Base-by-base conservation (phyloP, 2,329 filamentous ascomycete species). In the Phoma sp. region DNA sequence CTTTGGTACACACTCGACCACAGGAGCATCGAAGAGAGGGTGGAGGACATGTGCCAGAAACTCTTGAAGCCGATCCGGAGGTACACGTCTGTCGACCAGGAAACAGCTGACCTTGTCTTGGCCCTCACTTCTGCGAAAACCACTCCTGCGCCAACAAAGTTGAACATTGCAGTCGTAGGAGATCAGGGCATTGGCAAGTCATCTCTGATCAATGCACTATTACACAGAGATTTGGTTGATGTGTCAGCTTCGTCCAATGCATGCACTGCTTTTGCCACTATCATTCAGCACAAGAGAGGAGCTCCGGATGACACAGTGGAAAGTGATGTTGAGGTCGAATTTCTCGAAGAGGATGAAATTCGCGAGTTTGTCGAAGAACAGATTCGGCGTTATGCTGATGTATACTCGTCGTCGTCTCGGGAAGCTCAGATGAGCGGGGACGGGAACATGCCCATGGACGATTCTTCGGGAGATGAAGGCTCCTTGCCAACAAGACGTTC, bases 131-230 rank as follows among this genome's bases (percentile, higher is more conserved):
- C 14, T 1, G 56, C 47, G 4, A 60, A 39, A 14, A 36, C 18
- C 4, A 29, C 40, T 2, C 59, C 59, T 7, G 15, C 15, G 0
- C 21, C 52, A 20, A 57, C 15, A n/a, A 15, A 32, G 5, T 25
- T 42, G 11, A 30, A 17, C 5, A 12, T 64, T 4, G 61, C 57
- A 1, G 17, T 60, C 15, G 50, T 59, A 4, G 62, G 61, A 11
- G 42, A 58, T 2, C 59, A 65, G 9, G 55, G 59, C 0, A 20
- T 47, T 2, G 62, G 60, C 0, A 64, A 64, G 28, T 60, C 55
- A 30, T 46, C 60, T 1, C 7, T 47, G 0, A 47, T 59, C 29
- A 65, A 59, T 30, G 53, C 54, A 4, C 18, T 61, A 1, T 20
- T 65, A 2, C 53, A 55, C 7, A 53, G 57, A 7, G 17, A 46